Base-by-base conservation (phyloP, 176 grass and related monocot genomes). In the Poa annua region DNA sequence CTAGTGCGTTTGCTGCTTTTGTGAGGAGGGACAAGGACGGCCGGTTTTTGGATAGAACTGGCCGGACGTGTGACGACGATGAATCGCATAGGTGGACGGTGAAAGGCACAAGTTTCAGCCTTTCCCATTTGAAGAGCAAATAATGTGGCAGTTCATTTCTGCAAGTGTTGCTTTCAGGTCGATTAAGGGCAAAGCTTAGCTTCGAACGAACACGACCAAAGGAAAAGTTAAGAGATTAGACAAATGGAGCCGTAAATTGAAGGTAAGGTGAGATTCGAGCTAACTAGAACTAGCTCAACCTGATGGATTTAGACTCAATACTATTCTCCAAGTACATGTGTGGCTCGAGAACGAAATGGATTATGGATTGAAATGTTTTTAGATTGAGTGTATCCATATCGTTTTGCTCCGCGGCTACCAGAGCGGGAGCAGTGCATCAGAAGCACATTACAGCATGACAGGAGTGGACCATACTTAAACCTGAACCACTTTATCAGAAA, bases 41-140 rank as follows among this genome's bases (percentile, higher is more conserved):
- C 25, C 79, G 74, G 50, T 13, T 86, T 45, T 83, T 32, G 84
- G 80, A 86, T 86, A 83, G 66, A 86, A 74, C 7, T 52, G 77
- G 48, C 49, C 66, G 14, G 44, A 8, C 70, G 79, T 90, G 88
- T 59, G 88, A 86, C 67, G 88, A 90, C 79, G 11, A 79, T 60
- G 66, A 90, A 90, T 74, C 84, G 59, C 84, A 83, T 90, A 70
- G 85, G 66, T 34, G 84, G 17, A 71, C 32, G 55, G 67, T 62
- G 75, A 83, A 85, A 79, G 44, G 7, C 80, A 71, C 70, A 86
- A 78, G 66, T 48, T 17, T 77, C 47, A 36, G 63, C 36, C 53
- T 55, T 65, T 82, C 25, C 54, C 41, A 25, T 78, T 50, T 11
- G 59, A 61, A 61, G 68, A 76, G 51, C 11, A 2, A 44, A 44